These are phyloP conservation scores for Suillus discolor DNA, from an alignment of 768 basidiomycete species.

Conservation along the genomic window DNA sequence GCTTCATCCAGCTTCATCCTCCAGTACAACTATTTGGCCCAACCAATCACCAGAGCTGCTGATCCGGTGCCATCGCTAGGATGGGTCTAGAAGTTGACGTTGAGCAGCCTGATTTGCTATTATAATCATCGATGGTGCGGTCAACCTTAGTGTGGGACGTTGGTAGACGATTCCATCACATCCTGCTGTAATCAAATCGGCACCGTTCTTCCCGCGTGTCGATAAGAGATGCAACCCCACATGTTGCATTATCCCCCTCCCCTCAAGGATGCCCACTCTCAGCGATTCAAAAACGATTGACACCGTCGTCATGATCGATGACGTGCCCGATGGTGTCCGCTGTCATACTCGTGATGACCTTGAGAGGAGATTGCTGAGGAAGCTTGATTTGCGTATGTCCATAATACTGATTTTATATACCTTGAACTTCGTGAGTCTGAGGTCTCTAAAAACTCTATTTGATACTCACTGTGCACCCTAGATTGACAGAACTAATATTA, in stretches of 20 bases:
- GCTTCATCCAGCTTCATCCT: not conserved
- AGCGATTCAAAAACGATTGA: not conserved
- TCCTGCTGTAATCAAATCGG: not conserved
- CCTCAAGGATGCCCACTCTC: not conserved
- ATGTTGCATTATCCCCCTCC: not conserved
- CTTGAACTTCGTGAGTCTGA: not conserved
- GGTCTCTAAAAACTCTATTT: not conserved
- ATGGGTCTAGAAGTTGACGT: too few species aligned
- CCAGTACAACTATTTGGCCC: too few species aligned
- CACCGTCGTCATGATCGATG: not conserved
- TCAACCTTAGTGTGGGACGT: too few species aligned
- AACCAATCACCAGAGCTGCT: too few species aligned
- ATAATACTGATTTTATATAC: not conserved
- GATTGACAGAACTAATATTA: not conserved
- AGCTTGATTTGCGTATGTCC: not conserved
- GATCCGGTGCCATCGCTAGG: too few species aligned
- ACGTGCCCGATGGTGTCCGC: not conserved
- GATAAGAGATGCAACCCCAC: not conserved
- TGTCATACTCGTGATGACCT: not conserved
- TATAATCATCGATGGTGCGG: too few species aligned
- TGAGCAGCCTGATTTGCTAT: too few species aligned
- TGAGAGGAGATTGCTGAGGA: not conserved
- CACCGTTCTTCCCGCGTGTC: not conserved
- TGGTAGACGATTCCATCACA: too few species aligned
- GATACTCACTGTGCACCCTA: not conserved